These are phyloP conservation scores for Pugionium cornutum DNA, from an alignment of 345 rosid genomes.

Conservation along the genomic window DNA sequence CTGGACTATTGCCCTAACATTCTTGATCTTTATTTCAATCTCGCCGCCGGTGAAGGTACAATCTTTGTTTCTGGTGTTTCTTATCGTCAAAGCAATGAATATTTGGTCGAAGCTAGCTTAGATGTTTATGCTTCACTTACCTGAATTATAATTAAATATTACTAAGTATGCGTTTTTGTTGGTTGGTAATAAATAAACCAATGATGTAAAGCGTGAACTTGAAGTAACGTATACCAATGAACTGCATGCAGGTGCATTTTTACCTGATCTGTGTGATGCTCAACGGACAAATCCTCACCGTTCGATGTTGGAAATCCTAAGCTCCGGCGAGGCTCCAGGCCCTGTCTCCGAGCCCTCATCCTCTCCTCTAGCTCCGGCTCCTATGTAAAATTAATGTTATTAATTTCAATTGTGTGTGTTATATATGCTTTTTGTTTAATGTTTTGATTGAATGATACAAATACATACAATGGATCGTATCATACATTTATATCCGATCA, in stretches of 20 bases:
- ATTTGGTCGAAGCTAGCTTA: slow-evolving; percentile 2
- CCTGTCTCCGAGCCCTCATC: slow-evolving; percentile 47
- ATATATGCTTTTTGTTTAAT: slow-evolving; percentile 4
- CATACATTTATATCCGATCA: slow-evolving; percentile 17
- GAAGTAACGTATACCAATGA: not conserved
- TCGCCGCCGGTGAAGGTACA: slow-evolving; percentile 97
- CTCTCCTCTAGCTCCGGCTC: slow-evolving; percentile 42
- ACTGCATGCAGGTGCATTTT: slow-evolving; percentile 67
- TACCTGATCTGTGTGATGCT: slow-evolving; percentile 75
- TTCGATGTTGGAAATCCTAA: slow-evolving; percentile 64
- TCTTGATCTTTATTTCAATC: slow-evolving; percentile 85
- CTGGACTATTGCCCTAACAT: slow-evolving; percentile 82
- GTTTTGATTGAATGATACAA: slow-evolving; percentile 6
- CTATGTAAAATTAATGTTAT: slow-evolving; percentile 27
- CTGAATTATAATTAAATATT: slow-evolving; percentile 4
- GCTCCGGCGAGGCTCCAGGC: slow-evolving; percentile 62
- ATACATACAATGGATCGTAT: slow-evolving; percentile 1
- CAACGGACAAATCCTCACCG: slow-evolving; percentile 71
- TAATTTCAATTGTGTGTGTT: slow-evolving; percentile 3
- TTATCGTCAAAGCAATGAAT: slow-evolving; percentile 35
- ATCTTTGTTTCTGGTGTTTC: not conserved
- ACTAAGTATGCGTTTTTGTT: not conserved
- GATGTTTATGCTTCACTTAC: slow-evolving; percentile 32
- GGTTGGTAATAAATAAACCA: not conserved
- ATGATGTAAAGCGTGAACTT: slow-evolving; percentile 1